Evolutionary conservation across 192 early-diverging fungal genomes (phyloP), one percentile per base, ranked within the genome.

Genomic region (Thamnidium elegans): DNA sequence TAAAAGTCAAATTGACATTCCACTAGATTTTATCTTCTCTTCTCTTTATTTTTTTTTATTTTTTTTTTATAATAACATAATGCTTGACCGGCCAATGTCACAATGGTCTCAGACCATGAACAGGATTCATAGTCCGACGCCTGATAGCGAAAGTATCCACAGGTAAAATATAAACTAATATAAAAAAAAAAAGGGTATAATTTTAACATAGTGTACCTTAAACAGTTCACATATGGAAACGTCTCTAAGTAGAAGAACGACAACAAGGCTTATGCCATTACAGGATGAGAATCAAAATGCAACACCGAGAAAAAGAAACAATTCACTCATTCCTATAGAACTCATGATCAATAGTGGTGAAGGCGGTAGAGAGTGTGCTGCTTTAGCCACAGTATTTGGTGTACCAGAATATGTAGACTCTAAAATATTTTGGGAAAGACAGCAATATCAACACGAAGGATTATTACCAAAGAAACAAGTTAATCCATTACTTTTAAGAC

Each of bases 341-440:
- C 39, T 63, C 1, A 63, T 63, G 62, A 63, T 51, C 3, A 50
- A 63, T 39, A 43, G 50, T 39, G 32, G 31, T 30, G 70, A 66
- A 50, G 65, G 70, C 31, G 58, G 58, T 7, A 45, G 58, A 46
- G 71, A 73, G 59, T 45, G 66, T 32, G 71, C 71, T 21, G 66
- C 71, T 26, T 44, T 73, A n/a, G 71, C 71, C 1, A 67, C 66
- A 1, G 71, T 73, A 15, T 73, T 73, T 64, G 71, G 71, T 20
- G 62, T 67, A 26, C 60, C 46, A 39, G 71, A 73, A 63, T 73
- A 73, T 42, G 62, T 59, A 5, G 62, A 73, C 23, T 60, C 61
- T 17, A 68, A 68, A 14, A 47, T 67, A 11, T 51, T 73, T 9
- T 73, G 71, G 71, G 66, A 73, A 48, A 48, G 58, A 0, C 65